phyloP scores from a whole-genome alignment of 2,329 filamentous ascomycete species.

The Berkeleyomyces rouxiae region DNA sequence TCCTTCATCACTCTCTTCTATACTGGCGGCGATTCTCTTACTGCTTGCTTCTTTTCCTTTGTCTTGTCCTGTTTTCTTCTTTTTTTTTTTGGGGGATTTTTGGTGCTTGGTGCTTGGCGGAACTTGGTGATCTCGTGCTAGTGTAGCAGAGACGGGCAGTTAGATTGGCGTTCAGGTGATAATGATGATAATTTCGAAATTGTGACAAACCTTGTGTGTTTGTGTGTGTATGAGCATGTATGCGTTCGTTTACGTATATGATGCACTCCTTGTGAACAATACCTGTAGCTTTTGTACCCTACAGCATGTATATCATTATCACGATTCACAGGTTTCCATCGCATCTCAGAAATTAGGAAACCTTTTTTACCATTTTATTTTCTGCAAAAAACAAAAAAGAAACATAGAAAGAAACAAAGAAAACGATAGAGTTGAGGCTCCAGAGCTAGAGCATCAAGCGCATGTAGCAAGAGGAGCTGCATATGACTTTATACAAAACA shows the following conservation, averaged over 20 bases:
- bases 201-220: not conserved
- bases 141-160: not conserved
- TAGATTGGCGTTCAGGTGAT: not conserved
- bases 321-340: too few species aligned
- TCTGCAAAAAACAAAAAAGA: not conserved
- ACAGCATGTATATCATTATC: too few species aligned
- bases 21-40: not conserved
- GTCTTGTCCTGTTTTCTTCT: not conserved
- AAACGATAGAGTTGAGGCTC: not conserved
- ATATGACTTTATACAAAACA: too few species aligned
- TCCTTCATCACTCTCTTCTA: not conserved
- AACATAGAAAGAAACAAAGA: not conserved
- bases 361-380: not conserved
- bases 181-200: not conserved
- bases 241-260: not conserved
- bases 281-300: too few species aligned
- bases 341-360: constrained; percentile 1
- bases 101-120: not conserved
- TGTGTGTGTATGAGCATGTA: not conserved
- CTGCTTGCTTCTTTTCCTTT: not conserved
- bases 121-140: not conserved
- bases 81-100: not conserved
- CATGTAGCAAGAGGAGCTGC: too few species aligned
- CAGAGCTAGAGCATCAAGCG: too few species aligned
- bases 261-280: too few species aligned